Base-by-base conservation (phyloP, 2,329 filamentous ascomycete genomes). In the Fusarium sororula region DNA sequence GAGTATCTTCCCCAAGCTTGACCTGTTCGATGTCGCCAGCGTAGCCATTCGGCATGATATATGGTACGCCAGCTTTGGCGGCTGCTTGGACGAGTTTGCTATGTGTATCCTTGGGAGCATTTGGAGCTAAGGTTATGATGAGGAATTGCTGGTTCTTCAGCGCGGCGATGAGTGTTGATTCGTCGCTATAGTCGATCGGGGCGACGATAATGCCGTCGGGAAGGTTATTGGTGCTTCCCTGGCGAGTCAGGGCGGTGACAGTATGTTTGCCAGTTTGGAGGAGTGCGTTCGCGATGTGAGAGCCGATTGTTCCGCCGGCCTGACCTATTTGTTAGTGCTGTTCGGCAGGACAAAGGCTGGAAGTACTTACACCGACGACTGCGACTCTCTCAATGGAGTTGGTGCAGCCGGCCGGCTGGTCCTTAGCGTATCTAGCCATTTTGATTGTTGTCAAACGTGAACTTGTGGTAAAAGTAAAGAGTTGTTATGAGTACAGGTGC, bases 121-220 rank as follows among this genome's bases (percentile, higher is more conserved):
- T 74, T 6, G 81, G 79, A 12, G 83, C 75, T 63, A 89, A 77
- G 37, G 87, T 86, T 72, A 90, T 88, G 75, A 89, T 83, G 7
- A 90, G 79, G 17, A 85, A 84, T n/a, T 91, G 83, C 69, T 91
- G 88, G 63, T 83, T 87, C 28, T 80, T 75, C 5, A 91, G 83
- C 5, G 88, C 88, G 1, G 77, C 73, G 6, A 88, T 80, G 17
- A 91, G 75, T 4, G 84, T 82, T 1, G 75, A 53, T 14, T 82
- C 75, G 51, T 87, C 80, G 32, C 81, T 77, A 70, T 88, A 88
- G 75, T 87, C 81, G 35, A 90, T 80, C 7, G 75, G 66, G 35
- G 80, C 82, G 20, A 82, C 71, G 5, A 80, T 76, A 28, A 89
- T 81, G 20, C 86, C 85, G 0, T 80, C 70, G 6, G 88, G 86